Conservation (phyloP, 768 basidiomycete species). For the Trametes villosa region DNA sequence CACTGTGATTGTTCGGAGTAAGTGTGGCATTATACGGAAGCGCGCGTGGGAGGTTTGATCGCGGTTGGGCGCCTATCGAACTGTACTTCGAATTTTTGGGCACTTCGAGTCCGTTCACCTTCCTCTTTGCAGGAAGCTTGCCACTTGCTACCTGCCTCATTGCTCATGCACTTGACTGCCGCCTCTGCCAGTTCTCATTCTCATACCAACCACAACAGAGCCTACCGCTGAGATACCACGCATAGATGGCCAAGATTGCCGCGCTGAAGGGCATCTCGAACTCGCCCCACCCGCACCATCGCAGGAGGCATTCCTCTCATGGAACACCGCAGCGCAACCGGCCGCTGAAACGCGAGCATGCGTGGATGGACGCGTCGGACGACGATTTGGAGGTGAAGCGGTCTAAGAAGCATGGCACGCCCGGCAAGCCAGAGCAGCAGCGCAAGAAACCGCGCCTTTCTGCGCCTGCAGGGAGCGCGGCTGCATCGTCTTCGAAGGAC, state of each 20-base stretch:
- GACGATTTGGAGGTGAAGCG: constrained; percentile 31
- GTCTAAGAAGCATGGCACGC: constrained; percentile 1
- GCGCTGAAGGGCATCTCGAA: constrained; percentile 29
- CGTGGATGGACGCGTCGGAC: constrained; percentile 35
- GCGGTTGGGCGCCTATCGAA: neutral
- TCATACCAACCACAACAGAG: constrained; percentile 15
- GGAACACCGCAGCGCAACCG: constrained; percentile 13
- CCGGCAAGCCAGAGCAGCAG: constrained; percentile 5
- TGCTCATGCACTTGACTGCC: constrained; percentile 12
- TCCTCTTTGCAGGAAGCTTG: neutral
- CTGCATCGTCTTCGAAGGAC: constrained; percentile 13
- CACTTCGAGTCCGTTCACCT: neutral
- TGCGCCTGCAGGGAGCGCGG: constrained; percentile 11
- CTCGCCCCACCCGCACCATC: constrained; percentile 4
- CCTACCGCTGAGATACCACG: neutral
- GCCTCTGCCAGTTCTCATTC: neutral
- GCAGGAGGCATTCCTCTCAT: constrained; percentile 10
- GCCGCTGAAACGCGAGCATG: constrained; percentile 26
- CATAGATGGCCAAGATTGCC: constrained; percentile 21
- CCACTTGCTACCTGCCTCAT: neutral
- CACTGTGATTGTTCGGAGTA: too few species aligned
- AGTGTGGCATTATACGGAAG: too few species aligned
- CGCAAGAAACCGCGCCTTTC: constrained; percentile 22
- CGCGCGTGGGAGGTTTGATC: too few species aligned
- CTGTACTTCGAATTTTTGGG: constrained; percentile 3